Percentiles rank a stretch among this genome's conserved stretches.
Evolutionary conservation across 1,284 basidiomycete genomes (phyloP).

Genomic region (Ganoderma lingzhi): DNA sequence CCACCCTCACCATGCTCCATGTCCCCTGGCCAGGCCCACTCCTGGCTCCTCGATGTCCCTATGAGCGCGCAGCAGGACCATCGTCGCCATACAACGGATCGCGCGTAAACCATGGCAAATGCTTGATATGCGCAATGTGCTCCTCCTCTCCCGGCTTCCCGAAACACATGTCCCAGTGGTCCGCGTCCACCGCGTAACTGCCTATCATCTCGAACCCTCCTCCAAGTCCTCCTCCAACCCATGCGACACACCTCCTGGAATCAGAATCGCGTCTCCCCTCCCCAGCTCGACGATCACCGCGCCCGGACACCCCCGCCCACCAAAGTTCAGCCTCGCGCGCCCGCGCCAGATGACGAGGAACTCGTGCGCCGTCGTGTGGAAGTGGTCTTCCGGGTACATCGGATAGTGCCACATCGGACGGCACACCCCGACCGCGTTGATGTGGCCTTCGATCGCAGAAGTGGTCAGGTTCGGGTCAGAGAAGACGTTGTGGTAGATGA

Average conservation of each 20-base stretch:
- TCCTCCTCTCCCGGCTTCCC: conserved; percentile 39
- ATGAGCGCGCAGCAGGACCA: conserved; percentile 39
- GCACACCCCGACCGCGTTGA: conserved; percentile 45
- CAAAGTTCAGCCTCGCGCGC: conserved; percentile 48
- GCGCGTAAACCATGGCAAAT: conserved; percentile 46
- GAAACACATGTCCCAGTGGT: conserved; percentile 51
- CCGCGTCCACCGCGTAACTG: conserved; percentile 45
- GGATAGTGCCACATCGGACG: conserved; percentile 50
- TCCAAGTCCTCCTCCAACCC: conserved; percentile 42
- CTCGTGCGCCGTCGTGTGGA: conserved; percentile 53
- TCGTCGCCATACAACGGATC: conserved; percentile 51
- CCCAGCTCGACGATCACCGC: conserved; percentile 43
- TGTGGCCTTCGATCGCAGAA: conserved; percentile 41
- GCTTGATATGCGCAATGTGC: conserved; percentile 40
- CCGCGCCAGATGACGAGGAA: conserved; percentile 46
- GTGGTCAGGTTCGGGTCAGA: conserved; percentile 29
- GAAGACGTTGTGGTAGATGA: conserved; percentile 41
- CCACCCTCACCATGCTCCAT: neutral
- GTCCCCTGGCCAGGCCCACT: neutral
- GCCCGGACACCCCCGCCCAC: conserved; percentile 46
- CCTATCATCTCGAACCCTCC: conserved; percentile 51
- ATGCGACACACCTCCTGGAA: conserved; percentile 53
- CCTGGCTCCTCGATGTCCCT: neutral
- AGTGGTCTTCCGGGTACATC: conserved; percentile 53
- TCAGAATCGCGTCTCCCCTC: conserved; percentile 49